These are phyloP conservation scores for Byssothecium circinans DNA, from an alignment of 2,329 filamentous ascomycete genomes.

Conservation along the genomic window DNA sequence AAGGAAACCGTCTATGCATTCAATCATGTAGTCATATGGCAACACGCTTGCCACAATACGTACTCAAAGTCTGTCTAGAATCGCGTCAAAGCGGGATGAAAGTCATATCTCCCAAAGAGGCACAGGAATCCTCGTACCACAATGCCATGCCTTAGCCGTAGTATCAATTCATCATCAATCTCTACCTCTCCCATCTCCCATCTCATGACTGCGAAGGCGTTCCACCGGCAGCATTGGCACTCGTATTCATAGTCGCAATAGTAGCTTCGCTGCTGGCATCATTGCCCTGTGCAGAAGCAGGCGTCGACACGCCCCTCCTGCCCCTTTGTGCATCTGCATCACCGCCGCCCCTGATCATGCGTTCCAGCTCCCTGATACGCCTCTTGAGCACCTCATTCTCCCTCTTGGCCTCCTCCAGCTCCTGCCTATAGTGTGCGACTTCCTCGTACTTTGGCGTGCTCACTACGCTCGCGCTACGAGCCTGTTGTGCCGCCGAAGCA, in stretches of 20 bases:
- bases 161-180: constrained; percentile 7
- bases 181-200: constrained; percentile 8
- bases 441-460: constrained; percentile 47
- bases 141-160: constrained; percentile 13
- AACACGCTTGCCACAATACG: background rate
- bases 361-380: constrained; percentile 52
- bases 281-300: constrained; percentile 8
- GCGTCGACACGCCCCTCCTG: constrained; percentile 30
- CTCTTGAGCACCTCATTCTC: constrained; percentile 53
- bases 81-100: too few relatives aligned
- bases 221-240: constrained; percentile 2
- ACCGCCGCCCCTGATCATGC: constrained; percentile 36
- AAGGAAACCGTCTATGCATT: background rate
- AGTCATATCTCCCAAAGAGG: too few relatives aligned
- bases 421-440: constrained; percentile 47
- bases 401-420: constrained; percentile 53
- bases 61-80: background rate
- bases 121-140: constrained; percentile 5
- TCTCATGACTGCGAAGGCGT: constrained; percentile 10
- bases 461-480: constrained; percentile 37
- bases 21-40: background rate
- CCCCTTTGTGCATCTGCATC: constrained; percentile 33
- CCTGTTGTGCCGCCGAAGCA: constrained; percentile 23
- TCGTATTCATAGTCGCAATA: constrained; percentile 1
- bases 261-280: constrained; percentile 7